Percentiles rank a stretch among this genome's conserved stretches.
phyloP scores from a whole-genome alignment of 2,329 filamentous ascomycete genomes.

The Aspergillus sp. region DNA sequence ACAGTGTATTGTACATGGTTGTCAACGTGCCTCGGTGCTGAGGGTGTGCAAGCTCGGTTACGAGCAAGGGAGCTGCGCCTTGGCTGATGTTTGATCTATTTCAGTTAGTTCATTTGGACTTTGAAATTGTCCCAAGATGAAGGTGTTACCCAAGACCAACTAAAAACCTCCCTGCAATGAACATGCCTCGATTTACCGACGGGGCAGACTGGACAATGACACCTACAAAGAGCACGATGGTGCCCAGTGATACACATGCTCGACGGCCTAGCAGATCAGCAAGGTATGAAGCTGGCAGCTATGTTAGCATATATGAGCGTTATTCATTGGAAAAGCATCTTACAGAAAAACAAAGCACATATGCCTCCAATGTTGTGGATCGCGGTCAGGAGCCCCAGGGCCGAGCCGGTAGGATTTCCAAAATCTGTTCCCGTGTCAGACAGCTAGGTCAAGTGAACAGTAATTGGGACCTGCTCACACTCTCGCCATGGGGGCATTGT shows the following conservation, averaged over 20 bases:
- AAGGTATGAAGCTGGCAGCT: constrained; percentile 16
- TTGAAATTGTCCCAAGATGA: too few species aligned
- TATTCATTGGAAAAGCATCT: background rate
- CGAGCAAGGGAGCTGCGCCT: constrained; percentile 26
- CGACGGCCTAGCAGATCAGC: constrained; percentile 19
- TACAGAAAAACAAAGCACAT: constrained; percentile 19
- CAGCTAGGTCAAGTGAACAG: background rate
- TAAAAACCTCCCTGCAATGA: constrained; percentile 28
- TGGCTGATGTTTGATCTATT: constrained; percentile 11
- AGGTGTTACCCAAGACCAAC: constrained; percentile 25
- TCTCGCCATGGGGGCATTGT: constrained; percentile 19
- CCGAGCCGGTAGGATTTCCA: constrained; percentile 12
- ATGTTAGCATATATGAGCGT: background rate
- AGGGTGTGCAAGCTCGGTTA: constrained; percentile 28
- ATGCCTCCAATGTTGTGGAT: constrained; percentile 19
- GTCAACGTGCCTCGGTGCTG: constrained; percentile 29
- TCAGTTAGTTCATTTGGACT: background rate
- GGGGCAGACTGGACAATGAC: constrained; percentile 16
- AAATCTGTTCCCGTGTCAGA: constrained; percentile 9
- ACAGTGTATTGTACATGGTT: constrained; percentile 19
- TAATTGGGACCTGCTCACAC: constrained; percentile 7
- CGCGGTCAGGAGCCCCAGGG: constrained; percentile 16
- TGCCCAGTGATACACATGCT: constrained; percentile 13
- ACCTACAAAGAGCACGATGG: constrained; percentile 19
- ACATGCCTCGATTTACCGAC: constrained; percentile 25